Evolutionary conservation across 805 yeast species (phyloP), one percentile per base, ranked within the genome.

Genomic region (Yamadazyma ubonensis): DNA sequence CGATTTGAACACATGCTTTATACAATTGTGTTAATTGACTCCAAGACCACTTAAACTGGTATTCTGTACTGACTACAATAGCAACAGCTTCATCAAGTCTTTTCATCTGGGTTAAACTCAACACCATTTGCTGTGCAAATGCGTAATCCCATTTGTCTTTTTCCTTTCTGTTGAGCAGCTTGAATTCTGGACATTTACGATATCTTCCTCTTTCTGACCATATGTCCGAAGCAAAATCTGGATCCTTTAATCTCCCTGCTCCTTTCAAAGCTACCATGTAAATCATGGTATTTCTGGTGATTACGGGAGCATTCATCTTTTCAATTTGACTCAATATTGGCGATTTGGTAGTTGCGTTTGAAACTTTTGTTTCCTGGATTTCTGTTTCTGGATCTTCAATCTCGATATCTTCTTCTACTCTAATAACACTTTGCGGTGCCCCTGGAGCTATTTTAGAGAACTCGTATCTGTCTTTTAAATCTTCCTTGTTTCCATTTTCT

Each of bases 141-240:
- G 65, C 70, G 56, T 79, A 79, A 53, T 83, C 91, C 3, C 69
- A 58, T 3, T 57, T 53, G 30, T 73, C 72, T 48, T 74, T 78
- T 20, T 50, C 55, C 0, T 41, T 38, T 7, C 62, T 50, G 0
- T 66, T 36, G 12, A 78, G 53, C 0, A 41, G 26, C 37, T 68
- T 74, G 66, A 84, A 89, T 2, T 49, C 46, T 0, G 33, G 17
- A 0, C 85, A 70, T 43, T 76, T 77, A 37, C 96, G 69, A 61
- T 73, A 88, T 16, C 57, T 45, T 2, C 96, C 96, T 52, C 97
- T 75, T 52, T 86, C 95, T 2, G 63, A 59, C 95, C 96, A 89
- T 1, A 86, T 67, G 18, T 62, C 58, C 41, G 78, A 79, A 3
- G 89, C 90, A 54, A 83, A 76, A 0, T 66, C 67, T 29, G 71